phyloP scores from a whole-genome alignment of 2,329 filamentous ascomycete genomes.

The Aureobasidium sp. region DNA sequence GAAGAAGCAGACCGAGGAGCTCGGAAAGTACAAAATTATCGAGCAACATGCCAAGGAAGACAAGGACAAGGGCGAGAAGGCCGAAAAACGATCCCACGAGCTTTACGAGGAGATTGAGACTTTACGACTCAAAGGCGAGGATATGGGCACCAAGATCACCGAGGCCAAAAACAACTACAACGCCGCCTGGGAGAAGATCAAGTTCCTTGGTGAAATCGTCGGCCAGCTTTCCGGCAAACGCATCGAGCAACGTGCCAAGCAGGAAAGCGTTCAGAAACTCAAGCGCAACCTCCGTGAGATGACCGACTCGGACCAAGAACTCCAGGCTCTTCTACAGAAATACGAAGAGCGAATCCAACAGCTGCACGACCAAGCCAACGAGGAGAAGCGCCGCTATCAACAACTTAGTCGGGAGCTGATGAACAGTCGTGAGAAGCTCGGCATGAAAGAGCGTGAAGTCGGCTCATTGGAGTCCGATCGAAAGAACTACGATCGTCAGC shows the following conservation, averaged over 20 bases:
- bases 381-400: conserved; percentile 57
- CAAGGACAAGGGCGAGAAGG: conserved; percentile 74
- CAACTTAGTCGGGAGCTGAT: conserved; percentile 52
- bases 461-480: conserved; percentile 82
- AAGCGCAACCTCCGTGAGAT: conserved; percentile 68
- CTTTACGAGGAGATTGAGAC: conserved; percentile 46
- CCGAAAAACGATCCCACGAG: conserved; percentile 57
- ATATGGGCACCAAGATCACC: conserved; percentile 28
- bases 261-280: conserved; percentile 64
- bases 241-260: conserved; percentile 63
- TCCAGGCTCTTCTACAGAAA: conserved; percentile 64
- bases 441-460: conserved; percentile 51
- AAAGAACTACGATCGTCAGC: conserved; percentile 74
- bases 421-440: conserved; percentile 35
- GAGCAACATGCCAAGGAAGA: conserved; percentile 73
- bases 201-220: conserved; percentile 66
- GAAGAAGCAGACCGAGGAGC: conserved; percentile 73
- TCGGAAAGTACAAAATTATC: conserved; percentile 64
- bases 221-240: conserved; percentile 69
- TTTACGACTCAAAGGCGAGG: conserved; percentile 16
- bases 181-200: conserved; percentile 65
- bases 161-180: conserved; percentile 45
- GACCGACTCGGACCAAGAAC: conserved; percentile 67
- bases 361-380: conserved; percentile 56
- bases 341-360: conserved; percentile 66